Base-by-base conservation (phyloP, 2,329 filamentous ascomycete genomes). In the Colletotrichum lentis region DNA sequence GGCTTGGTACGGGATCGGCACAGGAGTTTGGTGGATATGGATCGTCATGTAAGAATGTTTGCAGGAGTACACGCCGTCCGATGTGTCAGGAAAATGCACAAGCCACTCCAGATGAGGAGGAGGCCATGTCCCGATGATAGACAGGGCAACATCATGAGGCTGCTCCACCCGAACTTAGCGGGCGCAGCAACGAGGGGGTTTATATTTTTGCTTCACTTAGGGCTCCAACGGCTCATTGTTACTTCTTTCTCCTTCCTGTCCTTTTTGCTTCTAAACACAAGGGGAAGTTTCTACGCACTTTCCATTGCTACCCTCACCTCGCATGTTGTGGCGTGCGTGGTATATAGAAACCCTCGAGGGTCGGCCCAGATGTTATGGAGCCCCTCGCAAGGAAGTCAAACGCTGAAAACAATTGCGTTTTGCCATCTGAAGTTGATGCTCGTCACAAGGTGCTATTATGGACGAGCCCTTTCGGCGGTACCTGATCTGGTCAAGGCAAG, bases 11-110 rank as follows among this genome's bases (percentile, higher is more conserved):
- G 64, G 67, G 43, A 67, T 67, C 67, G 67, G 67, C 63, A 69
- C 57, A 59, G 67, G 67, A 69, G 67, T 69, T 63, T 53, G 57
- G 67, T 63, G 64, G 67, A 69, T 69, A 54, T 69, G 66, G 62
- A 60, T 64, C 58, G 67, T 67, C 57, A 69, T 68, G 63, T 67
- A 69, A 69, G 67, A 69, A 69, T 69, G 63, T 63, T 69, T 69
- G 53, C 67, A 67, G 64, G 67, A 62, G 64, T 67, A 67, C 41
- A 63, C 67, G 52, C 67, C 64, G 64, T 57, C 57, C 64, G 37
- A 69, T 50, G 67, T 67, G 67, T 62, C 58, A 69, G 58, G 67
- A 69, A 69, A 61, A 69, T 63, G 64, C 67, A 53, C 63, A 67
- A 69, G 57, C 64, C 64, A 67, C 67, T 69, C 57, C 67, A 53